Base-by-base conservation (phyloP, 768 basidiomycete genomes). In the Erythrobasidium yunnanense region DNA sequence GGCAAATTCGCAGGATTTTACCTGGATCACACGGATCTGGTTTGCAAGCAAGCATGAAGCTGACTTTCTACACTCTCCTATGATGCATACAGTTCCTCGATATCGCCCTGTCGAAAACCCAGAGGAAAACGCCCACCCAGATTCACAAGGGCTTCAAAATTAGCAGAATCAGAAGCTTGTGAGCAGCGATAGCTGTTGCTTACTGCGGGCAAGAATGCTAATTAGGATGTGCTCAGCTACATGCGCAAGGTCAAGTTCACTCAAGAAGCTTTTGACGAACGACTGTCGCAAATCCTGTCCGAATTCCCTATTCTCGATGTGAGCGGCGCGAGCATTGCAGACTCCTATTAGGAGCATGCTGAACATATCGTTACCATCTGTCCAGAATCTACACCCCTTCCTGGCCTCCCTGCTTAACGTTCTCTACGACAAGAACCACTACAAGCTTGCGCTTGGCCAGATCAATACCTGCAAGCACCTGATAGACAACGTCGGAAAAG, bases 81-180 rank as follows among this genome's bases (percentile, higher is more conserved):
- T 27, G 6, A 58, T 34, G 4, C 38, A 13, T n/a, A 23, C 56
- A 58, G 56, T 58, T 58, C 38, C 62, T 74, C 53, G 90, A 93
- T 77, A 92, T 93, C 67, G 88, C 93, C 35, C 75, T 93, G 73
- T 89, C 87, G 73, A 91, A 84, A 77, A 96, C 93, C 0, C 92
- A 95, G 80, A 81, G 93, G 74, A 96, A 96, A 81, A 97, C 93
- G 25, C 93, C 93, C 8, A 97, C 93, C 29, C 90, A 89, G 71
- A 96, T 97, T 75, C 95, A 96, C 78, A 96, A 95, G 81, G 96
- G 96, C 81, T 96, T 95, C 81, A 96, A 99, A 81, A 99, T 99
- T 77, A 91, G 90, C 71, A 87, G 93, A 71, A 97, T 97, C 78
- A 84, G 93, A 69, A 90, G 90, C 73, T 90, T 90, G 75, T 77